Evolutionary conservation across 1,139 yeast species (phyloP), one percentile per base, ranked within the genome.

Genomic region (Hanseniaspora sp.): DNA sequence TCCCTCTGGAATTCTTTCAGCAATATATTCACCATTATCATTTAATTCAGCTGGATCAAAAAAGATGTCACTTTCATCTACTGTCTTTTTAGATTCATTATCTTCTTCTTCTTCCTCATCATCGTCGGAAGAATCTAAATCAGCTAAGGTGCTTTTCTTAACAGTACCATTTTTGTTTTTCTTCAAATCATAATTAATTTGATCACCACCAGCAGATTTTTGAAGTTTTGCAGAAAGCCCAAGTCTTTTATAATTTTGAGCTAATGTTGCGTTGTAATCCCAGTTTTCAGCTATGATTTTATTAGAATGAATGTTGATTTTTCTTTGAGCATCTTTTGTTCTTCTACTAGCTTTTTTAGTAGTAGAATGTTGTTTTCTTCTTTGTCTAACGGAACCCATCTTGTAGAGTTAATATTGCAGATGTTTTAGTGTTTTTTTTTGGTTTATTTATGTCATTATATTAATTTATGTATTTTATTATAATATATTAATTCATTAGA

Each of bases 231-330:
- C 75, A 48, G 80, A 73, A 56, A 90, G 72, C 2, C 97, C 97
- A 39, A 92, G 71, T 59, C 74, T 77, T 63, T 82, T 81, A 67
- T 86, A 86, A 65, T 92, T 92, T 66, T 92, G 97, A 56, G 81
- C 76, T 57, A 90, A 71, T 0, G 98, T 90, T 59, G 83, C 74
- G 28, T 78, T 76, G 58, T 81, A 76, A 69, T 92, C 96, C 98
- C 98, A 92, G 68, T 88, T 78, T 37, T 80, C 86, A 7, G 87
- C 94, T 60, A 92, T 85, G 60, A 92, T 78, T 3, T 95, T 87
- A 66, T 87, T 86, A 0, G 85, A 74, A 54, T 75, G 74, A 35
- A 85, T 78, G 59, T 79, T 80, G 57, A 81, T 70, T 60, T 80
- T 74, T 63, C 83, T 76, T 63, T 82, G 82, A 62, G 76, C 80